Evolutionary conservation across 306 rosid species (phyloP).

Genomic region (Rosa persica): DNA sequence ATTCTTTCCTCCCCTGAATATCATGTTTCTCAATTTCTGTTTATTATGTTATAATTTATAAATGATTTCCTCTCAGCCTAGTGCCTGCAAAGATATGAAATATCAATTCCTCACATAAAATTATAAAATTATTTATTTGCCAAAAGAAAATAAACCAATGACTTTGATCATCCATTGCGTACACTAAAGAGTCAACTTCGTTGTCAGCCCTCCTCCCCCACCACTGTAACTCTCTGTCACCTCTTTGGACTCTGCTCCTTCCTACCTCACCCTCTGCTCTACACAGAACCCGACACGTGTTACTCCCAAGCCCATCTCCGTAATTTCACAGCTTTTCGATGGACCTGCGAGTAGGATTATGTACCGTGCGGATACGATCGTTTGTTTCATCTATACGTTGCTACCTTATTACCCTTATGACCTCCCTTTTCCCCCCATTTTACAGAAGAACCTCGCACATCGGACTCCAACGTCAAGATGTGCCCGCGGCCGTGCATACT

Average conservation of each 20-base stretch:
- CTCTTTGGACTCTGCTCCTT: conserved; percentile 6
- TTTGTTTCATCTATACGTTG: conserved; percentile 13
- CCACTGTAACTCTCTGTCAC: conserved; percentile 14
- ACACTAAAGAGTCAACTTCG: conserved; percentile 43
- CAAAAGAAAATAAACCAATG: neutral
- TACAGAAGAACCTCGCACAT: neutral
- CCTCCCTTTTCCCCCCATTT: neutral
- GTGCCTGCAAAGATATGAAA: too few relatives aligned
- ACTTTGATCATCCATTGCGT: conserved; percentile 11
- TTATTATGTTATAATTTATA: too few relatives aligned
- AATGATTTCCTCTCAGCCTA: too few relatives aligned
- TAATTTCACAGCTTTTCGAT: neutral
- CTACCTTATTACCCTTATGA: neutral
- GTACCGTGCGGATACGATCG: conserved; percentile 34
- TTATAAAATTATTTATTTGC: too few relatives aligned
- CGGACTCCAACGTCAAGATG: too few relatives aligned
- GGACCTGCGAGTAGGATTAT: neutral
- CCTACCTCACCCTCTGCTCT: neutral
- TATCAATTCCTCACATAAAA: too few relatives aligned
- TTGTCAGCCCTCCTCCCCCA: conserved; percentile 48
- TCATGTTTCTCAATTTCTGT: too few relatives aligned
- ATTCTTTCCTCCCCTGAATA: too few relatives aligned
- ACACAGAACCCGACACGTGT: neutral
- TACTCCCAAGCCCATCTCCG: neutral
- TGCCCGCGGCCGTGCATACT: too few relatives aligned